Evolutionary conservation across 2,329 filamentous ascomycete genomes (phyloP).

Genomic region (Fusarium avenaceum): DNA sequence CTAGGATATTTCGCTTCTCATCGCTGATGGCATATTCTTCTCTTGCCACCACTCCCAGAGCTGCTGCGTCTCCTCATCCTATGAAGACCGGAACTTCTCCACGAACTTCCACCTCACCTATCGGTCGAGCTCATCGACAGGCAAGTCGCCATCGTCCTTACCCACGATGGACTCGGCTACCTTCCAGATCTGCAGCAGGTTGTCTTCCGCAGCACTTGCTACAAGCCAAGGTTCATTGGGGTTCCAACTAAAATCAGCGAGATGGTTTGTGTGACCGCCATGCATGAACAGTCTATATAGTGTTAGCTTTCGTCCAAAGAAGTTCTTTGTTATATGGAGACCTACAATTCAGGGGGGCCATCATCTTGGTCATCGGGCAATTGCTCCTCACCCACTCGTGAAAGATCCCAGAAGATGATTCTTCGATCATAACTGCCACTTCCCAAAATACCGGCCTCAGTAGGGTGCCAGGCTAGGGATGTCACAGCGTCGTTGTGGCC

Average conservation of each 20-base stretch:
- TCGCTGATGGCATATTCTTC: slow-evolving; percentile 23
- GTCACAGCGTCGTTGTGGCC: slow-evolving; percentile 92
- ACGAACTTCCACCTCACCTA: slow-evolving; percentile 59
- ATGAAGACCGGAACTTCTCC: slow-evolving; percentile 50
- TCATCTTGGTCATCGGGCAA: slow-evolving; percentile 95
- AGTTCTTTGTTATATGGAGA: slow-evolving; percentile 39
- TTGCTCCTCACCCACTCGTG: slow-evolving; percentile 92
- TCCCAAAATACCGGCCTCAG: slow-evolving; percentile 87
- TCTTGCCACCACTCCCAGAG: slow-evolving; percentile 42
- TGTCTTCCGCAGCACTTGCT: slow-evolving; percentile 95
- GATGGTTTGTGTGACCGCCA: slow-evolving; percentile 95
- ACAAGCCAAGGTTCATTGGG: slow-evolving; percentile 96
- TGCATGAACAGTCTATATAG: slow-evolving; percentile 89
- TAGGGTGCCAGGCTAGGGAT: slow-evolving; percentile 93
- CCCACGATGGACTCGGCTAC: slow-evolving; percentile 85
- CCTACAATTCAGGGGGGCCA: slow-evolving; percentile 92
- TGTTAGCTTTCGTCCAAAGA: slow-evolving; percentile 41
- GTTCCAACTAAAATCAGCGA: slow-evolving; percentile 99
- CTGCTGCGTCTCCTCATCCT: slow-evolving; percentile 50
- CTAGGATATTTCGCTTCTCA: slow-evolving; percentile 41
- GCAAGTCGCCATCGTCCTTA: slow-evolving; percentile 80
- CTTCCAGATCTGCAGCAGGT: slow-evolving; percentile 95
- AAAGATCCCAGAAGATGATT: slow-evolving; percentile 97
- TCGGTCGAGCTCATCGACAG: slow-evolving; percentile 81
- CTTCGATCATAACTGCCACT: slow-evolving; percentile 94